Conservation (phyloP, 1,284 basidiomycete genomes). For the Xerocomus cyaneibrunnescens region DNA sequence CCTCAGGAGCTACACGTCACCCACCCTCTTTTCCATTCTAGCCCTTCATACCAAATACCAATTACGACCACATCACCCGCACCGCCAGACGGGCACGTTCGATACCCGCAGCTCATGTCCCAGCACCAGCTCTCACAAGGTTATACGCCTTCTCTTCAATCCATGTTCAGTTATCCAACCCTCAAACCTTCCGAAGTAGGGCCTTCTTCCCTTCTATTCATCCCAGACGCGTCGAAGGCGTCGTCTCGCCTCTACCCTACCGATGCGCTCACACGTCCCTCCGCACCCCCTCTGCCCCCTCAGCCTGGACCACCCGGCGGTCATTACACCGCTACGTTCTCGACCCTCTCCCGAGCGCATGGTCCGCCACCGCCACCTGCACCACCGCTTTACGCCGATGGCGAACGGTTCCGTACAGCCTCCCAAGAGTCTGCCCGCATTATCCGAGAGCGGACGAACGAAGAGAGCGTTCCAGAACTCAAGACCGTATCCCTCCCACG, state of each 20-base stretch:
- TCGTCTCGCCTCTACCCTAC: constrained; percentile 32
- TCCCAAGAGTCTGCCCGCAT: constrained; percentile 33
- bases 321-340: constrained; percentile 19
- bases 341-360: constrained; percentile 27
- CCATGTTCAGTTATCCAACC: constrained; percentile 46
- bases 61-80: constrained; percentile 53
- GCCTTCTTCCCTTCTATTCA: constrained; percentile 32
- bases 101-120: constrained; percentile 56
- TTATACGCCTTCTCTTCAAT: constrained; percentile 55
- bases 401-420: constrained; percentile 29
- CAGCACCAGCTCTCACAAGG: constrained; percentile 56
- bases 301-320: constrained; percentile 9
- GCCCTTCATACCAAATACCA: constrained; percentile 37
- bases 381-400: constrained; percentile 20
- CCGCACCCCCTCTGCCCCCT: constrained; percentile 16
- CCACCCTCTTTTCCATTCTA: constrained; percentile 23
- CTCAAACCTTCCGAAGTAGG: constrained; percentile 35
- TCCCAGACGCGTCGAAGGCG: constrained; percentile 33
- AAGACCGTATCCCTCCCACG: constrained; percentile 67
- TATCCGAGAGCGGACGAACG: constrained; percentile 26
- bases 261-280: constrained; percentile 35
- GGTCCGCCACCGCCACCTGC: constrained; percentile 22
- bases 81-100: constrained; percentile 42
- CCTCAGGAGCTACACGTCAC: constrained; percentile 6
- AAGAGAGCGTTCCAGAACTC: constrained; percentile 40